These are phyloP conservation scores for Anethum foeniculum DNA, from an alignment of 140 eudicot species.

Conservation along the genomic window DNA sequence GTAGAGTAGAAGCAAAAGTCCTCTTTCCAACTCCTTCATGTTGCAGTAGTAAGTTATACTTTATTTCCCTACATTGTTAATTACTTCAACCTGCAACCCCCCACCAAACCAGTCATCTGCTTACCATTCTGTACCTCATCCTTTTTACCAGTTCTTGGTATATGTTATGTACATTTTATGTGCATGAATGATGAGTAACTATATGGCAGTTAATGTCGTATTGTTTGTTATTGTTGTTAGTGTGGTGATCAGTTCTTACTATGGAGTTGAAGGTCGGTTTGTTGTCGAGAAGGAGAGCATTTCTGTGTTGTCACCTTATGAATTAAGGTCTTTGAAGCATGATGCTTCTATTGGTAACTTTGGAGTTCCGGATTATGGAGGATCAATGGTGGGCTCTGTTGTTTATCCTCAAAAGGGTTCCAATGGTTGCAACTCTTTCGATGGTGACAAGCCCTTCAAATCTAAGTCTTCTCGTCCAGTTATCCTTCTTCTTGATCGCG, in stretches of 20 bases:
- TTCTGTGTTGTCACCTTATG: conserved; percentile 48
- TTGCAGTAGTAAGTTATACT: neutral
- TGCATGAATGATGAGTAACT: neutral
- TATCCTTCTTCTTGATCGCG: conserved; percentile 93
- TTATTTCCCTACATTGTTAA: neutral
- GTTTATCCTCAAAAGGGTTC: conserved; percentile 55
- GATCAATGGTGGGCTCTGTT: conserved; percentile 71
- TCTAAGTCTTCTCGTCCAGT: conserved; percentile 57
- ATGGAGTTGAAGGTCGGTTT: conserved; percentile 23
- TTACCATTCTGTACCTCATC: neutral
- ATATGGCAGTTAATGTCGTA: neutral
- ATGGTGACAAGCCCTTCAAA: conserved; percentile 75
- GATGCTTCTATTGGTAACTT: conserved; percentile 85
- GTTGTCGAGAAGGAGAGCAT: conserved; percentile 84
- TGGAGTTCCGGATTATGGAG: conserved; percentile 87
- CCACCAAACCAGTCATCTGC: neutral
- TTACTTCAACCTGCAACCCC: neutral
- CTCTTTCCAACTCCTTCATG: neutral
- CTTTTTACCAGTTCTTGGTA: neutral
- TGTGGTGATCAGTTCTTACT: neutral
- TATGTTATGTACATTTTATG: neutral
- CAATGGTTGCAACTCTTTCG: conserved; percentile 51
- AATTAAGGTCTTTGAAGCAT: conserved; percentile 40
- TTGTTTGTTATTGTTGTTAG: neutral
- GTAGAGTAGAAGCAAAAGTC: conserved; percentile 7